Conservation (phyloP, 2,329 filamentous ascomycete genomes). For the Claviceps digitariae region DNA sequence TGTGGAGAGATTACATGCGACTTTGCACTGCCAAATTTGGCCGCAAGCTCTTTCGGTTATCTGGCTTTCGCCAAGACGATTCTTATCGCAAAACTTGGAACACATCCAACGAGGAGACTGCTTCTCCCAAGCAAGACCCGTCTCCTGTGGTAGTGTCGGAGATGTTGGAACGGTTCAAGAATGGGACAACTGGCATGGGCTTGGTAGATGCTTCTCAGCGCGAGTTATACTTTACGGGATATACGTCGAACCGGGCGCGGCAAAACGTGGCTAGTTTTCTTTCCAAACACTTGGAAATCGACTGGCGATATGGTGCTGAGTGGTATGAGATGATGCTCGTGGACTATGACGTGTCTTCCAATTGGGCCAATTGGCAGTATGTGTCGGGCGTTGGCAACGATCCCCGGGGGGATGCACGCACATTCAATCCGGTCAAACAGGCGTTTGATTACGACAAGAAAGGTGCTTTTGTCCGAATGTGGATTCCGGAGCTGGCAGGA, state of each 20-base stretch:
- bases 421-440: conserved; percentile 75
- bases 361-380: conserved; percentile 80
- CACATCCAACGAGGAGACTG: conserved; percentile 20
- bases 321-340: conserved; percentile 67
- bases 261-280: conserved; percentile 69
- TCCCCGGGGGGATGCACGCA: conserved; percentile 54
- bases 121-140: conserved; percentile 23
- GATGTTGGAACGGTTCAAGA: conserved; percentile 44
- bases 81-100: conserved; percentile 36
- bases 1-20: conserved; percentile 74
- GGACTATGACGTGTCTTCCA: conserved; percentile 64
- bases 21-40: conserved; percentile 61
- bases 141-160: conserved; percentile 29
- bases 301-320: conserved; percentile 70
- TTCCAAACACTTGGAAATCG: conserved; percentile 57
- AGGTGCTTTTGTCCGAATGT: conserved; percentile 57
- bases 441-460: conserved; percentile 61
- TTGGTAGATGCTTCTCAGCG: conserved; percentile 67
- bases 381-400: conserved; percentile 70
- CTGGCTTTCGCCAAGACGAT: conserved; percentile 44
- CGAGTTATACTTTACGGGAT: conserved; percentile 62
- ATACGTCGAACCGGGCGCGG: conserved; percentile 61
- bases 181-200: conserved; percentile 60
- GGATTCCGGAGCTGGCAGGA: conserved; percentile 53
- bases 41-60: conserved; percentile 46